phyloP scores from a whole-genome alignment of 768 basidiomycete species.

The Neoboletus brunneissimus region DNA sequence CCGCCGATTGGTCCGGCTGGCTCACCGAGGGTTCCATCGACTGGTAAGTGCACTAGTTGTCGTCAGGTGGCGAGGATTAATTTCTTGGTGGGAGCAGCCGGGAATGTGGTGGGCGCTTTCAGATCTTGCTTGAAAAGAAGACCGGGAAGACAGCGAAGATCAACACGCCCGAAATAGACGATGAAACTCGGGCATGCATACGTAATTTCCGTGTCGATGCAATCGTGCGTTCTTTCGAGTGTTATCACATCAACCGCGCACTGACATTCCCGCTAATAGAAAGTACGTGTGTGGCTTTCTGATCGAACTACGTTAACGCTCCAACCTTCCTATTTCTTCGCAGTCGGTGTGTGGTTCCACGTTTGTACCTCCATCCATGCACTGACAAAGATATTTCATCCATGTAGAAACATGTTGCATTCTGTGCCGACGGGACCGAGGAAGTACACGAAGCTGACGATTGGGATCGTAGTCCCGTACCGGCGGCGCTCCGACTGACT shows the following conservation, averaged over 20 bases:
- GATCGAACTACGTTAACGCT: background rate
- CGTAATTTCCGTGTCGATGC: constrained; percentile 25
- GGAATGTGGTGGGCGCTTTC: constrained; percentile 24
- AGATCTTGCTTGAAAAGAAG: constrained; percentile 23
- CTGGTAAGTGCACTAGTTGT: constrained; percentile 11
- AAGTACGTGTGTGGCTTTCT: constrained; percentile 9
- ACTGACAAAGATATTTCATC: background rate
- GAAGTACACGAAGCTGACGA: constrained; percentile 68
- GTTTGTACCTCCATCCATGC: background rate
- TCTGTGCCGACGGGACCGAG: constrained; percentile 51
- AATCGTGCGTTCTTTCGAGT: constrained; percentile 9
- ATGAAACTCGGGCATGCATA: constrained; percentile 22
- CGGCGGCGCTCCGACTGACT: constrained; percentile 57
- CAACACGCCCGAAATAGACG: constrained; percentile 8
- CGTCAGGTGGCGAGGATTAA: background rate
- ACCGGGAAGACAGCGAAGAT: constrained; percentile 4
- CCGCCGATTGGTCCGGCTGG: constrained; percentile 17
- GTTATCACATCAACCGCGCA: background rate
- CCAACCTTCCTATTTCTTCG: background rate
- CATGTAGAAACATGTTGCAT: constrained; percentile 56
- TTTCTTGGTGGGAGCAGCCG: background rate
- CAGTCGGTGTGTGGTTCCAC: constrained; percentile 12
- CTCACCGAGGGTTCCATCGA: constrained; percentile 24
- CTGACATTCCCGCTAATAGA: constrained; percentile 11
- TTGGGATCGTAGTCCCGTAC: constrained; percentile 75